A percentile compares a stretch with the other conserved stretches of the same genome.
phyloP scores from a whole-genome alignment of 148 eudicot species.

The Rhododendron mucronatum region DNA sequence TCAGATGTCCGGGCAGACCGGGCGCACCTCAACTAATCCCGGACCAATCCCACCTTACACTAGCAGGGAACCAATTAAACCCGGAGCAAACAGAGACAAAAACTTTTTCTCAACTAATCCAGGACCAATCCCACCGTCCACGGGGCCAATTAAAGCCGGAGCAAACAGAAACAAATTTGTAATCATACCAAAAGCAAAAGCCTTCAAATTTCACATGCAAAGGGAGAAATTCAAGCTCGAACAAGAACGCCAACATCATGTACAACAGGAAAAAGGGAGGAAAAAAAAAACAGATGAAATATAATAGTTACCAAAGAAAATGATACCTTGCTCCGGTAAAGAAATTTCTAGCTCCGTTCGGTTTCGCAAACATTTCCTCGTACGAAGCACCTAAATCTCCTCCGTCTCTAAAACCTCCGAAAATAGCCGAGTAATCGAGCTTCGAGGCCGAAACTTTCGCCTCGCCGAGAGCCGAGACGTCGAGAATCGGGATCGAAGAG shows the following conservation, averaged over 20 bases:
- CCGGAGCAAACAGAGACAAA: neutral
- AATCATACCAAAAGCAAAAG: neutral
- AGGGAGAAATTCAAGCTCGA: neutral
- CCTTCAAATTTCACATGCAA: neutral
- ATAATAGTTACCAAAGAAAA: neutral
- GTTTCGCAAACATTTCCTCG: slow-evolving; percentile 32
- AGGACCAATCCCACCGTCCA: neutral
- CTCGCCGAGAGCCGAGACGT: slow-evolving; percentile 41
- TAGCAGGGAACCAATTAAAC: neutral
- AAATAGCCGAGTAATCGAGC: slow-evolving; percentile 52
- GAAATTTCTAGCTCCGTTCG: slow-evolving; percentile 10
- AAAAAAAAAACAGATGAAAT: neutral
- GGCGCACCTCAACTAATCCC: neutral
- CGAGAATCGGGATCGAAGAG: slow-evolving; percentile 60
- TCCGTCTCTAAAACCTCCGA: slow-evolving; percentile 36
- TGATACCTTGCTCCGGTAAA: slow-evolving; percentile 16
- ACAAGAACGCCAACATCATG: neutral
- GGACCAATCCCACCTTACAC: neutral
- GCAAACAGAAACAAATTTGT: neutral
- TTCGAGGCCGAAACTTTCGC: slow-evolving; percentile 17
- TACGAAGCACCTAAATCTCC: slow-evolving; percentile 33
- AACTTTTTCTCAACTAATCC: neutral
- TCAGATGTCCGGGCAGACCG: neutral
- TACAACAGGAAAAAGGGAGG: no score
- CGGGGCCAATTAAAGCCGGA: neutral